Evolutionary conservation across 306 rosid genomes (phyloP), one percentile per base, ranked within the genome.

Genomic region (Biancaea sappan): DNA sequence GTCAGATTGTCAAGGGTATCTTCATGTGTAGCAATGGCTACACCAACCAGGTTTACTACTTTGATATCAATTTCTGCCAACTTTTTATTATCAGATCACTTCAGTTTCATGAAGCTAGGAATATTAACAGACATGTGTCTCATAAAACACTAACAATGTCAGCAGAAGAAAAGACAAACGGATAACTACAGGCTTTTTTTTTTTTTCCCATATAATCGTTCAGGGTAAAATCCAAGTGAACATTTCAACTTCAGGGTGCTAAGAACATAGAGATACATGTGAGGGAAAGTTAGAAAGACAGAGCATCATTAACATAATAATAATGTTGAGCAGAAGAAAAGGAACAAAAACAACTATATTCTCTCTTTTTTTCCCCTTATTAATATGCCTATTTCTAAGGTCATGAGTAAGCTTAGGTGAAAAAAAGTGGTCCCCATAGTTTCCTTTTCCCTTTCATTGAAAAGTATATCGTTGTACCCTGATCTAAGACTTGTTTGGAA

Each of bases 1-100:
- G 99, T 47, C 97, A 92, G 80, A 90, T 94, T 74, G 96, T 94
- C 6, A 89, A 75, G 85, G 99, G 99, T 54, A 92, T 94, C 68
- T 94, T 94, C 83, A 83, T 67, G 38, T 94, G 96, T 41, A 94
- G 97, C 88, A 94, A 94, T 78, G 92, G 90, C 84, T 94, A 94
- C 72, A 75, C 92, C 59, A 92, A 94, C 80, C 89, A 94, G 97
- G 99, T 94, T 63, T 66, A 19, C 43, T 51, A 22, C n/a, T 52
- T 22, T 22, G 10, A n/a, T n/a, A n/a, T n/a, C n/a, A 34, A 34
- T 34, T 34, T 34, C 37, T 34, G 37, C n/a, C n/a, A n/a, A 34
- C 54, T 14, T 76, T 13, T 83, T 48, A 48, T 44, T 57, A 38
- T 41, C 46, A 41, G 12, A 56, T 8, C 47, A 25, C 62, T 4